phyloP scores from a whole-genome alignment of 495 filamentous ascomycete genomes.

The Letharia columbiana region DNA sequence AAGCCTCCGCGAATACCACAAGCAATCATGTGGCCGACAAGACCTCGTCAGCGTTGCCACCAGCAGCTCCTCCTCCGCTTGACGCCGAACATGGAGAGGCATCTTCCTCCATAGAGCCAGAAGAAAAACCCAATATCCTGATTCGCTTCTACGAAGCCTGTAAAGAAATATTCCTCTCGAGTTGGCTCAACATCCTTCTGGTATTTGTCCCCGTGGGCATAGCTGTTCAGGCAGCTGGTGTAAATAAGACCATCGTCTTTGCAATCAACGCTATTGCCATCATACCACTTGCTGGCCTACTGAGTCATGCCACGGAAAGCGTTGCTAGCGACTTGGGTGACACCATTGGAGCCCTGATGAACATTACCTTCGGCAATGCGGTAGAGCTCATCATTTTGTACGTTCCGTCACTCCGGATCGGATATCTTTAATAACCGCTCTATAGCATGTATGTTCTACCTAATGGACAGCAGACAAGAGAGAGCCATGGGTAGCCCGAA shows the following conservation, averaged over 20 bases:
- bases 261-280: constrained; percentile 78
- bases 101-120: constrained; percentile 37
- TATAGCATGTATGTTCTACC: constrained; percentile 37
- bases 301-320: constrained; percentile 74
- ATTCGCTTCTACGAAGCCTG: constrained; percentile 42
- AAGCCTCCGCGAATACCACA: constrained; percentile 26
- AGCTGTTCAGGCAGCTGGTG: constrained; percentile 34
- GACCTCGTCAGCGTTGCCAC: constrained; percentile 29
- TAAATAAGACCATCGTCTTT: constrained; percentile 52
- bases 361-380: constrained; percentile 83
- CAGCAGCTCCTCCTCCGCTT: constrained; percentile 44
- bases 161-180: constrained; percentile 51
- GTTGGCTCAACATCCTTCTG: constrained; percentile 71
- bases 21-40: constrained; percentile 30
- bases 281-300: constrained; percentile 70
- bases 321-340: constrained; percentile 71
- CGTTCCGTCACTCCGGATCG: constrained; percentile 24
- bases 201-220: constrained; percentile 78
- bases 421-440: constrained; percentile 21
- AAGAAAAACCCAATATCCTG: constrained; percentile 38
- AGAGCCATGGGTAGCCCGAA: constrained; percentile 33
- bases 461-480: constrained; percentile 32
- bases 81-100: constrained; percentile 41
- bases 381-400: constrained; percentile 84
- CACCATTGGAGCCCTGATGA: constrained; percentile 71